Percentiles rank a stretch among this genome's conserved stretches.
phyloP scores from a whole-genome alignment of 176 grass and related monocot species.

The Hordeum marinum region DNA sequence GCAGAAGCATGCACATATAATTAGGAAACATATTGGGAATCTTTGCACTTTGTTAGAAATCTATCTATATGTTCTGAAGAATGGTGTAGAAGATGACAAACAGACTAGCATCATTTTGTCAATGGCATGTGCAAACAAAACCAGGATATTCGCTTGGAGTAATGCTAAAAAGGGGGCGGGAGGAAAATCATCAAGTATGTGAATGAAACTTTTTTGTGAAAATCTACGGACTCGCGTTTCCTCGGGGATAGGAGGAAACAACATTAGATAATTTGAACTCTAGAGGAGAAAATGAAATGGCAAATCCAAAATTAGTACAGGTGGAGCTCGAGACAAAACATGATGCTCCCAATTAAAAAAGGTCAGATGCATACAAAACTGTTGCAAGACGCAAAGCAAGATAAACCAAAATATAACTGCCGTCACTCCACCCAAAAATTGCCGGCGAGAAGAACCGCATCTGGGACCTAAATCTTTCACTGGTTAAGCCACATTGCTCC shows the following conservation, averaged over 20 bases:
- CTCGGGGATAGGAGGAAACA: not conserved
- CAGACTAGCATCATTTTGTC: not conserved
- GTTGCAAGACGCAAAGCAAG: not conserved
- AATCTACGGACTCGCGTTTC: not conserved
- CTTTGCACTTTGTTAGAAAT: not conserved
- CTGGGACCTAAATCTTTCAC: constrained; percentile 26
- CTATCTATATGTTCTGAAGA: not conserved
- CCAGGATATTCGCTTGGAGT: not conserved
- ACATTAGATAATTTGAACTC: not conserved
- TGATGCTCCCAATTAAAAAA: not conserved
- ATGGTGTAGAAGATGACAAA: not conserved
- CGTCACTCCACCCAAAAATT: constrained; percentile 24
- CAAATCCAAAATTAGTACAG: constrained; percentile 12
- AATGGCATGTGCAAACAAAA: constrained; percentile 1
- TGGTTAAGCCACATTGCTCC: constrained; percentile 31
- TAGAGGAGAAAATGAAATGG: not conserved
- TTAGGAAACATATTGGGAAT: not conserved
- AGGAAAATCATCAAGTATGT: not conserved
- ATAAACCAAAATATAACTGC: constrained; percentile 19
- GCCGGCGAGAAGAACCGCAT: constrained; percentile 10
- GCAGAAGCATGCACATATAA: not conserved
- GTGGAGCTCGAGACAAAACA: constrained; percentile 21
- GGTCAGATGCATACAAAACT: constrained; percentile 28
- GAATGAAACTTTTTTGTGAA: not conserved
- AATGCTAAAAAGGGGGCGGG: not conserved